phyloP scores from a whole-genome alignment of 2,329 filamentous ascomycete species.

The Exophiala aquamarina region DNA sequence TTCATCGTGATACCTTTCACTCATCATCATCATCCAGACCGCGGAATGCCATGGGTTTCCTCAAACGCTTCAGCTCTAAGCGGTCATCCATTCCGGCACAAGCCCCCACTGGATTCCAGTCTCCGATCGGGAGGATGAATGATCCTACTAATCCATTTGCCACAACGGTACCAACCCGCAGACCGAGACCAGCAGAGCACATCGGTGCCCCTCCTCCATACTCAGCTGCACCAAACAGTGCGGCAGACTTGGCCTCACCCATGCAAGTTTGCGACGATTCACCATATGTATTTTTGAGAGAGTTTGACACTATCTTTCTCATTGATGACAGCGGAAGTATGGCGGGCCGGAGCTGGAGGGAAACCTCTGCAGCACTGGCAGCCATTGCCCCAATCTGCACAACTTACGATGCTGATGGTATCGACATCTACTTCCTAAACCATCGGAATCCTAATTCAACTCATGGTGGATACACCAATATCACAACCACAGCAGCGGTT shows the following conservation, averaged over 20 bases:
- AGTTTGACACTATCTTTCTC: conserved; percentile 85
- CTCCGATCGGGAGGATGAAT: neutral
- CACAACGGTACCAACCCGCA: conserved; percentile 15
- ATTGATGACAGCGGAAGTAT: conserved; percentile 94
- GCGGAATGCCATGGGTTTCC: conserved; percentile 13
- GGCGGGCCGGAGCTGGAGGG: conserved; percentile 72
- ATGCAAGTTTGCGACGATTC: conserved; percentile 54
- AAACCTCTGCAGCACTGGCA: conserved; percentile 68
- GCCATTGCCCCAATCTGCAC: conserved; percentile 82
- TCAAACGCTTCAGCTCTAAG: conserved; percentile 19
- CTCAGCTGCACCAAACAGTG: conserved; percentile 14
- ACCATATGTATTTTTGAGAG: conserved; percentile 70
- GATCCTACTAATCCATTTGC: conserved; percentile 13
- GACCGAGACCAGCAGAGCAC: conserved; percentile 10
- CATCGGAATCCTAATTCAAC: conserved; percentile 47
- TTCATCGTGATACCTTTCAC: conserved; percentile 13
- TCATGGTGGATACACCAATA: conserved; percentile 61
- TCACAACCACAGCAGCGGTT: conserved; percentile 60
- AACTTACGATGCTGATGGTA: conserved; percentile 73
- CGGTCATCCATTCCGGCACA: conserved; percentile 1
- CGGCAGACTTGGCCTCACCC: conserved; percentile 9
- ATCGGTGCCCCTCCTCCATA: conserved; percentile 25
- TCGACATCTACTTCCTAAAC: conserved; percentile 92
- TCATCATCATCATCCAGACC: conserved; percentile 9
- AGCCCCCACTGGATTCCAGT: neutral